These are phyloP conservation scores for Mortierella sp. DNA, from an alignment of 371 early-diverging fungal genomes.

Conservation along the genomic window DNA sequence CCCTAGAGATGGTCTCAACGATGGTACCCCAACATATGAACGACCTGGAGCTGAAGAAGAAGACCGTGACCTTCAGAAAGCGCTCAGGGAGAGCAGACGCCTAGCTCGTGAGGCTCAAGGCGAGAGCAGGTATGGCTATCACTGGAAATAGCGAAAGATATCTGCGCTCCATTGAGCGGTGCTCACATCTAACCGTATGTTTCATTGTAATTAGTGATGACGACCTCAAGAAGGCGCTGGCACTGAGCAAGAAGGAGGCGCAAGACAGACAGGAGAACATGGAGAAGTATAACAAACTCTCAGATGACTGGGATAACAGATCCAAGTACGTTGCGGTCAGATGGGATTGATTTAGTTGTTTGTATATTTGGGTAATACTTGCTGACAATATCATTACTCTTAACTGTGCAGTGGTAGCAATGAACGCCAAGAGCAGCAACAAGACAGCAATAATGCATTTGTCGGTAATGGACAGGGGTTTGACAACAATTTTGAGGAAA, in stretches of 20 bases:
- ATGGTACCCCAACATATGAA: slow-evolving; percentile 56
- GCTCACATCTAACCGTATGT: background rate
- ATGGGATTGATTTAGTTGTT: slow-evolving; percentile 3
- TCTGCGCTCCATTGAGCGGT: background rate
- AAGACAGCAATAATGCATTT: slow-evolving; percentile 44
- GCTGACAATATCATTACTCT: background rate
- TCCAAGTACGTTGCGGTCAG: slow-evolving; percentile 31
- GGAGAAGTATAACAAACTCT: slow-evolving; percentile 50
- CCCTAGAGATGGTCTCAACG: slow-evolving; percentile 55
- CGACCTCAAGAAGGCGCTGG: slow-evolving; percentile 69
- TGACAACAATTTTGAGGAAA: slow-evolving; percentile 58
- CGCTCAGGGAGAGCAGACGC: slow-evolving; percentile 87
- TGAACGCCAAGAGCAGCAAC: slow-evolving; percentile 56
- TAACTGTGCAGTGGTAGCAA: background rate
- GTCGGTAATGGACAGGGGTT: slow-evolving; percentile 61
- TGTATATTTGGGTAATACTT: background rate
- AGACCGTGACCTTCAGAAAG: slow-evolving; percentile 83
- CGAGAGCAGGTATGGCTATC: slow-evolving; percentile 46
- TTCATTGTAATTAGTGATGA: slow-evolving; percentile 27
- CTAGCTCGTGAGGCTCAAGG: slow-evolving; percentile 71
- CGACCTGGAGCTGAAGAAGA: slow-evolving; percentile 75
- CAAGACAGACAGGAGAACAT: slow-evolving; percentile 36
- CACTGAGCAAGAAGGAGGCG: slow-evolving; percentile 70
- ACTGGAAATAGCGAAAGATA: too few species aligned
- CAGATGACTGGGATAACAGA: slow-evolving; percentile 53